Evolutionary conservation across 768 basidiomycete genomes (phyloP).

Genomic region (Trichaptum fuscoviolaceum): DNA sequence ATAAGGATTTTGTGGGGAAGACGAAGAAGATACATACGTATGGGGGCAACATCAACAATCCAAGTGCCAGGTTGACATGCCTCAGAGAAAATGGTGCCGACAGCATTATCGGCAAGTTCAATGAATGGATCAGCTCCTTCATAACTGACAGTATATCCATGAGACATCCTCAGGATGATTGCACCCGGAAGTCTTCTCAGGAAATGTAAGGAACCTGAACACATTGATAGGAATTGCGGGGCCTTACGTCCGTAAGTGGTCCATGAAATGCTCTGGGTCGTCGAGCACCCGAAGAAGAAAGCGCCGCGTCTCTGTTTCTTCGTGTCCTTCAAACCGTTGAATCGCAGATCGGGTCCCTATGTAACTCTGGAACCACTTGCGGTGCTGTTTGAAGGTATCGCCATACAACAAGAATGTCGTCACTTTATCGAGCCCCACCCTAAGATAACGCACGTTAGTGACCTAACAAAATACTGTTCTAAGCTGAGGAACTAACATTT

Average conservation of each 20-base stretch:
- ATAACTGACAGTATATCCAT: not conserved
- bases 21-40: conserved; percentile 11
- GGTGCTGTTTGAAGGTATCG: not conserved
- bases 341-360: not conserved
- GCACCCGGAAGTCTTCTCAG: not conserved
- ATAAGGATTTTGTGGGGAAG: not conserved
- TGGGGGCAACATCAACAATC: conserved; percentile 15
- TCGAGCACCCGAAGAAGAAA: not conserved
- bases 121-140: conserved; percentile 14
- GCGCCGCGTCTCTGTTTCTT: conserved; percentile 3
- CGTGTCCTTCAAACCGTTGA: conserved; percentile 11
- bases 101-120: not conserved
- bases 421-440: not conserved
- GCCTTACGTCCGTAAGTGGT: not conserved
- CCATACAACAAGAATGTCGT: not conserved
- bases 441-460: not conserved
- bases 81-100: conserved; percentile 2
- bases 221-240: not conserved
- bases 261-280: not conserved
- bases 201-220: not conserved
- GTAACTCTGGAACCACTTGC: not conserved
- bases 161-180: not conserved
- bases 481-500: conserved; percentile 21
- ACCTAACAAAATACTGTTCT: not conserved
- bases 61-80: conserved; percentile 12